phyloP scores from a whole-genome alignment of 2,329 filamentous ascomycete genomes.

The Emergomyces pasteurianus region DNA sequence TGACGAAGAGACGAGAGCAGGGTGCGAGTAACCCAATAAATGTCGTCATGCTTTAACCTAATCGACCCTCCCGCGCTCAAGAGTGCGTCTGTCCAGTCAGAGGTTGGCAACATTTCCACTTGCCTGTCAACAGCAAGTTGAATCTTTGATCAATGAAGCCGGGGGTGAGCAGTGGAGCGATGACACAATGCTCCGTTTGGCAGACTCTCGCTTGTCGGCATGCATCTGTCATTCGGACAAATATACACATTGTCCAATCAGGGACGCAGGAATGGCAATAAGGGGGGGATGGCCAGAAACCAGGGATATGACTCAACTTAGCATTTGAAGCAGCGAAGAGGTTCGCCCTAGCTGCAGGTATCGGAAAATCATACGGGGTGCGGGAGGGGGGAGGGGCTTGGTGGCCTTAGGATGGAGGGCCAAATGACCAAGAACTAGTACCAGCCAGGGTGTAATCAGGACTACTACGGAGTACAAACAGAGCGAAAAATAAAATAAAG shows the following conservation, averaged over 20 bases:
- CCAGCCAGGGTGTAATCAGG: no score
- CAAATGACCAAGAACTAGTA: neutral
- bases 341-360: neutral
- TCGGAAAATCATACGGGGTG: neutral
- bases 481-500: no score
- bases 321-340: neutral
- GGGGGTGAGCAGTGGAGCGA: neutral
- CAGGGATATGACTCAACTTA: neutral
- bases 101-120: neutral
- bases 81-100: neutral
- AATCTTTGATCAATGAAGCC: neutral
- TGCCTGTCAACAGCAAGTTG: neutral
- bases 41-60: neutral
- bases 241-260: slow-evolving; percentile 4
- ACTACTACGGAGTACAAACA: no score
- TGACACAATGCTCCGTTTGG: neutral
- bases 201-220: neutral
- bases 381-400: neutral
- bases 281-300: neutral
- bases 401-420: neutral
- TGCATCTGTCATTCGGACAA: slow-evolving; percentile 1
- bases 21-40: no score
- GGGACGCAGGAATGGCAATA: neutral
- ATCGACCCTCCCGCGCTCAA: neutral
- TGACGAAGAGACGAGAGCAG: no score